These are phyloP conservation scores for Thielaviopsis cerberus DNA, from an alignment of 2,329 filamentous ascomycete species.

Conservation along the genomic window DNA sequence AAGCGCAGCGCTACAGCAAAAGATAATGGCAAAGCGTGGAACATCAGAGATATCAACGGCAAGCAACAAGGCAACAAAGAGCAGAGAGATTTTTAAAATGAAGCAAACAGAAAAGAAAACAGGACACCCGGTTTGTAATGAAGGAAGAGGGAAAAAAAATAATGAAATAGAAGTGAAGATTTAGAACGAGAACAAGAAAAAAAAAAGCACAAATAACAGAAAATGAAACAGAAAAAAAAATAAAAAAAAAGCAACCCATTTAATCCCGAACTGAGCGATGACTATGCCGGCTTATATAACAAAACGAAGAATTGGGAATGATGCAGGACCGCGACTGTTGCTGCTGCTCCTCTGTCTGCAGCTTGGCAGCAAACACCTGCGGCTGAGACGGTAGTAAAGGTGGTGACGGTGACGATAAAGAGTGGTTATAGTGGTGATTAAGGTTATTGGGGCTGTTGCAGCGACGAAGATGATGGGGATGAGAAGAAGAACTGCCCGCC, in stretches of 20 bases:
- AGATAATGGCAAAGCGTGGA: not conserved
- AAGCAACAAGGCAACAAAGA: not conserved
- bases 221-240: conserved; percentile 6
- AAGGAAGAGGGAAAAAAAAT: not conserved
- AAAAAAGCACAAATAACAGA: conserved; percentile 1
- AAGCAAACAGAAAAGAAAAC: not conserved
- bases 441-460: not conserved
- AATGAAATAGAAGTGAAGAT: not conserved
- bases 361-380: not conserved
- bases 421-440: not conserved
- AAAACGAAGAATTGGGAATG: conserved; percentile 8
- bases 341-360: not conserved
- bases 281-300: conserved; percentile 8
- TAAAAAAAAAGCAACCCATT: conserved; percentile 1
- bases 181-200: conserved; percentile 4
- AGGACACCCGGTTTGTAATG: not conserved
- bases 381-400: not conserved
- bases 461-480: not conserved
- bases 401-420: not conserved
- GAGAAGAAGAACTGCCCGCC: not conserved
- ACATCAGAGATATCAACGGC: not conserved
- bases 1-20: too few species aligned
- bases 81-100: not conserved
- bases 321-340: conserved; percentile 1
- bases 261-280: conserved; percentile 3